A percentile compares a stretch with the other conserved stretches of the same genome.
Conservation (phyloP, 2,329 filamentous ascomycete species). For the Westerdykella sp. region DNA sequence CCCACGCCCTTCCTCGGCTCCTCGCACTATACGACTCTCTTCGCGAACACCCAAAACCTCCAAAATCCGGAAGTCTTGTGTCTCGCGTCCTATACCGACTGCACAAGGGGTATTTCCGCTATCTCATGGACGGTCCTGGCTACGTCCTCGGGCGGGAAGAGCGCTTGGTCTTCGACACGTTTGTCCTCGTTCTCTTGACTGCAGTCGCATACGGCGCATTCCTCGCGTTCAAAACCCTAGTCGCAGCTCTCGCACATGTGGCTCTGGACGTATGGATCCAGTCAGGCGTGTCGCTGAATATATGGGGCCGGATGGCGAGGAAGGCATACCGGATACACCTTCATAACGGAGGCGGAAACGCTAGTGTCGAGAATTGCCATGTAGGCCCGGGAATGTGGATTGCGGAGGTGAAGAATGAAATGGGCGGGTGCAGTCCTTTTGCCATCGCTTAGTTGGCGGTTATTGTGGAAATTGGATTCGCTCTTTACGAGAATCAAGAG, state of each 20-base stretch:
- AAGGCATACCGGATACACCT: too few relatives aligned
- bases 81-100: conserved; percentile 1
- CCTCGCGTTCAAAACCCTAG: not conserved
- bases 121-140: conserved; percentile 3
- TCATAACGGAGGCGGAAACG: not conserved
- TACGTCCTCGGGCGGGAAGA: conserved; percentile 5
- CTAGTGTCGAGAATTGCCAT: not conserved
- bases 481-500: too few relatives aligned
- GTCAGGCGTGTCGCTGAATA: too few relatives aligned
- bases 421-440: not conserved
- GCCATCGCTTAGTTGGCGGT: too few relatives aligned
- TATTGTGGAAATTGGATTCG: too few relatives aligned
- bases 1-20: not conserved
- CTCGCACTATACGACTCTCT: conserved; percentile 3
- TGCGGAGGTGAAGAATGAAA: not conserved
- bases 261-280: too few relatives aligned
- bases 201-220: not conserved
- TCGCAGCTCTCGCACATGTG: too few relatives aligned
- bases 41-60: not conserved
- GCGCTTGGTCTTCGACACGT: conserved; percentile 3
- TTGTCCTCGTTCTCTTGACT: conserved; percentile 1
- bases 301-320: too few relatives aligned
- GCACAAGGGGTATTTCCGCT: conserved; percentile 6
- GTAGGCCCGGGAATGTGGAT: not conserved
- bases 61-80: not conserved